phyloP scores from a whole-genome alignment of 176 grass and related monocot species.

The Pharus latifolius region DNA sequence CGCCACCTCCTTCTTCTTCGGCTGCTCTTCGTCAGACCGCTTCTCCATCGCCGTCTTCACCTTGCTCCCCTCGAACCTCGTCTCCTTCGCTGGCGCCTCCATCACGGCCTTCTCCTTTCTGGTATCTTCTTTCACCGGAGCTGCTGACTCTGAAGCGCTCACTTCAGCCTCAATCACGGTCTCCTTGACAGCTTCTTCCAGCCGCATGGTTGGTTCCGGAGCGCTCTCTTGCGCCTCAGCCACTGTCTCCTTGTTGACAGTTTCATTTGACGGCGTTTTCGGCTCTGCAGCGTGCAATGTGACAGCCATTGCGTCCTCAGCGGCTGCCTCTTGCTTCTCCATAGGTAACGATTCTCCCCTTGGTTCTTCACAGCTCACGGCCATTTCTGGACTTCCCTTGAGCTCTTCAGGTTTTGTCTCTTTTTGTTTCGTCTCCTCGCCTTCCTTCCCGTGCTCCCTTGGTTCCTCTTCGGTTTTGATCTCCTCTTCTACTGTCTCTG shows the following conservation, averaged over 20 bases:
- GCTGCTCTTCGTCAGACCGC: slow-evolving; percentile 35
- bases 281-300: slow-evolving; percentile 1
- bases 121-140: not conserved
- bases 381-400: not conserved
- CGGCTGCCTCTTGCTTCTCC: not conserved
- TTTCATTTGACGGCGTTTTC: not conserved
- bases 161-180: not conserved
- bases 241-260: not conserved
- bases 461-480: not conserved
- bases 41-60: slow-evolving; percentile 53
- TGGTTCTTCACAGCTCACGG: not conserved
- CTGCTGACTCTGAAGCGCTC: not conserved
- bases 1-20: slow-evolving; percentile 58
- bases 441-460: not conserved
- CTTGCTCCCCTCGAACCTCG: slow-evolving; percentile 31
- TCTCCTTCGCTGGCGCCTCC: not conserved
- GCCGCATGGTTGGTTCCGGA: slow-evolving; percentile 24
- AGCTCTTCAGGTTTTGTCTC: not conserved
- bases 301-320: not conserved
- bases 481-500: slow-evolving; percentile 9
- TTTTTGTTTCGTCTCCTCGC: not conserved
- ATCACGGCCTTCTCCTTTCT: not conserved
- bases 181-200: not conserved
- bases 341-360: not conserved
- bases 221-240: not conserved